Evolutionary conservation across 352 stramenopile species (phyloP).

Genomic region (Globisporangium radiosum): DNA sequence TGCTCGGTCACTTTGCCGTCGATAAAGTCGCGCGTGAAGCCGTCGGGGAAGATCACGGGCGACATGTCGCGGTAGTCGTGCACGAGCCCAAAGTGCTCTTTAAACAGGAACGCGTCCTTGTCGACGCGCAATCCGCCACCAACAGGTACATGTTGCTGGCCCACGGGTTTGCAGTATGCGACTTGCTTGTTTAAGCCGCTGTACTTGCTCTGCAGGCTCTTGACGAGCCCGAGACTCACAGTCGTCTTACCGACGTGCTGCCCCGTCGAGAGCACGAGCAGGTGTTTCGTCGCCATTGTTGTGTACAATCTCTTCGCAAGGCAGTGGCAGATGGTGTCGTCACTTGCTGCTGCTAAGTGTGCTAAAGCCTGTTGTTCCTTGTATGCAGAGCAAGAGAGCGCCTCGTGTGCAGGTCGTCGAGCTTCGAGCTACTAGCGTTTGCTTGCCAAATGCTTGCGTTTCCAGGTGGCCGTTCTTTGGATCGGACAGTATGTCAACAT

Average conservation of each 20-base stretch:
- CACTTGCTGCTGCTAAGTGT: too few species aligned
- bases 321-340: too few species aligned
- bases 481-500: too few species aligned
- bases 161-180: constrained; percentile 95
- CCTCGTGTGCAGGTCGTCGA: not conserved
- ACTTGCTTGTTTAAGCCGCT: constrained; percentile 47
- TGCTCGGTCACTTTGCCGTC: constrained; percentile 91
- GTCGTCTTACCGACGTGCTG: constrained; percentile 99
- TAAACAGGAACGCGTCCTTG: constrained; percentile 93
- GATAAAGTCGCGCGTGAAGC: constrained; percentile 96
- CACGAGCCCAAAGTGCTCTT: constrained; percentile 94
- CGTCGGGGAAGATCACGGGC: constrained; percentile 94
- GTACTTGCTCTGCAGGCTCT: constrained; percentile 91
- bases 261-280: constrained; percentile 86
- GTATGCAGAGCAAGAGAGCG: too few species aligned
- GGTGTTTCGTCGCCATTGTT: constrained; percentile 52
- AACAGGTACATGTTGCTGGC: constrained; percentile 90
- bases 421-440: too few species aligned
- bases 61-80: constrained; percentile 97
- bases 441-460: too few species aligned
- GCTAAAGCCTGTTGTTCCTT: too few species aligned
- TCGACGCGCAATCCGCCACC: constrained; percentile 81
- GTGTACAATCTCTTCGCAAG: too few species aligned
- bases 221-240: constrained; percentile 91
- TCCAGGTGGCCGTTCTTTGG: too few species aligned